Conservation (phyloP, 2,329 filamentous ascomycete genomes). For the Scopulariopsis brevicaulis region DNA sequence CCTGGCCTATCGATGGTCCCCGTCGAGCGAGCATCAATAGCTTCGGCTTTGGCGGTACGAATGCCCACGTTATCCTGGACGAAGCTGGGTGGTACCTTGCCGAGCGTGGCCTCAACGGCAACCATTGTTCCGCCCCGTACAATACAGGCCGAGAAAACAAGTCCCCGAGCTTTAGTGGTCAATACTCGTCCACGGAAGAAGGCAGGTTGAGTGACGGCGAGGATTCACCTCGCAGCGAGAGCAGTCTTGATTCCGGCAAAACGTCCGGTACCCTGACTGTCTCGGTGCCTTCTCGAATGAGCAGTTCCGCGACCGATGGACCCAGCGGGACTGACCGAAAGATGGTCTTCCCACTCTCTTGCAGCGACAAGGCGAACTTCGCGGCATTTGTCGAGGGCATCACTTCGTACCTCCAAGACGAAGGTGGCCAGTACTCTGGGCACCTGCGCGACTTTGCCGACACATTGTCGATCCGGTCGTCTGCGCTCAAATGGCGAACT, state of each 20-base stretch:
- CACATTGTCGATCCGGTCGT: conserved; percentile 32
- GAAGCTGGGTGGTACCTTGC: conserved; percentile 7
- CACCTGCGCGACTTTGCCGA: conserved; percentile 30
- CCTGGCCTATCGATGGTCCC: conserved; percentile 11
- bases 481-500: conserved; percentile 28
- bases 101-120: neutral
- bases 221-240: neutral
- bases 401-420: conserved; percentile 15
- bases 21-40: conserved; percentile 15
- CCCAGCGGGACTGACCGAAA: neutral
- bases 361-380: conserved; percentile 28
- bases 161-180: neutral
- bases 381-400: conserved; percentile 22
- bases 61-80: conserved; percentile 15
- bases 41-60: conserved; percentile 16
- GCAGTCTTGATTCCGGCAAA: neutral
- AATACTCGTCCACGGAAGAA: neutral
- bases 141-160: neutral
- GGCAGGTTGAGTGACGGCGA: neutral
- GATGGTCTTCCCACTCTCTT: conserved; percentile 27
- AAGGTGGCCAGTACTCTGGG: conserved; percentile 3
- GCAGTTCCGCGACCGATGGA: neutral
- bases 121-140: conserved; percentile 13
- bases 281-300: neutral
- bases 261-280: neutral